Evolutionary conservation across 352 stramenopile genomes (phyloP).

Genomic region (Pythium angustatum): DNA sequence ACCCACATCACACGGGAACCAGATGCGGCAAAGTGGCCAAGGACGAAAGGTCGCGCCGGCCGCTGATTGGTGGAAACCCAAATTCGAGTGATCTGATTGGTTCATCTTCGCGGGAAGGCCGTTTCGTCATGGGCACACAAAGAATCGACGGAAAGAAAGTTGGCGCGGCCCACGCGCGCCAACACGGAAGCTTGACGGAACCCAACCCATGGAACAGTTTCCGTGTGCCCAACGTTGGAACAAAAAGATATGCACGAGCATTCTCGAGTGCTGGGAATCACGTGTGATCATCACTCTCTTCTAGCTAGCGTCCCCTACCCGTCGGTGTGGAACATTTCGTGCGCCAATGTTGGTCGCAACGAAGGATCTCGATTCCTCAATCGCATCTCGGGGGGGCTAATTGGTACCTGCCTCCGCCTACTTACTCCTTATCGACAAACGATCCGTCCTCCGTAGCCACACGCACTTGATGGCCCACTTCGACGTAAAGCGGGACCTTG

Average conservation of each 20-base stretch:
- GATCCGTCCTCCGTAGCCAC: slow-evolving; percentile 71
- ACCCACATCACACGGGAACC: slow-evolving; percentile 11
- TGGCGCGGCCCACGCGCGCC: too few relatives aligned
- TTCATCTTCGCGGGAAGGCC: neutral
- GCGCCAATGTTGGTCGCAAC: neutral
- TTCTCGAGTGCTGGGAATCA: too few relatives aligned
- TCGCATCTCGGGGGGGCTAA: neutral
- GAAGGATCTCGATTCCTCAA: slow-evolving; percentile 1
- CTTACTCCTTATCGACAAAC: slow-evolving; percentile 77
- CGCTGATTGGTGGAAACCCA: slow-evolving; percentile 28
- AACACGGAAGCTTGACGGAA: neutral
- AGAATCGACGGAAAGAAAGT: slow-evolving; percentile 18
- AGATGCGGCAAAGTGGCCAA: slow-evolving; percentile 26
- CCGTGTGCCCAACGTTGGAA: neutral
- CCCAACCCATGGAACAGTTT: neutral
- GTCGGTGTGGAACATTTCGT: neutral
- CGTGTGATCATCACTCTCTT: neutral
- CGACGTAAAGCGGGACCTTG: slow-evolving; percentile 85
- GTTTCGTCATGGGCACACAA: slow-evolving; percentile 5
- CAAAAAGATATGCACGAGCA: neutral
- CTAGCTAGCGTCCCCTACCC: too few relatives aligned
- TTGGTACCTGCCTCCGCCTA: neutral
- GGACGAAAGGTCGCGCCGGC: slow-evolving; percentile 9
- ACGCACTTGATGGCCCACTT: slow-evolving; percentile 75
- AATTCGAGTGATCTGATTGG: slow-evolving; percentile 19